Base-by-base conservation (phyloP, 2,329 filamentous ascomycete species). In the Gliomastix tumulicola region DNA sequence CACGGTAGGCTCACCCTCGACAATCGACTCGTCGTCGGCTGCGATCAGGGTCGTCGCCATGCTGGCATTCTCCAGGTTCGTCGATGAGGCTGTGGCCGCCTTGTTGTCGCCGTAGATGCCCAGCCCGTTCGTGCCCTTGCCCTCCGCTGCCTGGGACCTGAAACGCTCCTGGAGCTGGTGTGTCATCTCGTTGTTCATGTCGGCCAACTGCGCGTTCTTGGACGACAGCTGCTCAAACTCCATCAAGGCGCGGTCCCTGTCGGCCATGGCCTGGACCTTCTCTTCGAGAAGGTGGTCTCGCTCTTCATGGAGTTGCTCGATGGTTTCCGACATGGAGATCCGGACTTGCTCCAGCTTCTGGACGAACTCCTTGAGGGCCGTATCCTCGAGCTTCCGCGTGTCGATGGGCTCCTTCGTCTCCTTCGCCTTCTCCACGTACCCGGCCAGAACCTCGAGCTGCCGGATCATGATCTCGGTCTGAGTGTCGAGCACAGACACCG, bases 381-480 rank as follows among this genome's bases (percentile, higher is more conserved):
- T 85, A 37, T 94, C 87, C 57, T 95, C 92, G 17, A 97, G 68
- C 49, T 87, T 82, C 13, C 78, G 76, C 21, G 90, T 69, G 50
- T 97, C 87, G 41, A 97, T 69, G 6, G 87, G 81, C 37, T 83
- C 79, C 52, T 84, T 85, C 32, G 76, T 84, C 44, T 87, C 82
- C 63, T 95, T 96, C 37, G 88, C 88, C 36, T 78, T 79, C 54
- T 90, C 84, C 16, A 96, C 79, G 54, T 92, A 90, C 32, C 89
- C 87, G 5, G 88, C 89, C 50, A 96, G 75, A 25, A 90, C 83
- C 53, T 94, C 88, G 15, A 97, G 69, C 58, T 97, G 88, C 28
- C 86, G 83, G 50, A 97, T 86, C 63, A 95, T 90, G 57, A 97
- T 89, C 61, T 97, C 90, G 35, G 88, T 88, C 60, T 96, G 88